A percentile compares a stretch with the other conserved stretches of the same genome.
These are phyloP conservation scores for Euphorbia lathyris DNA, from an alignment of 345 rosid genomes.

Conservation along the genomic window DNA sequence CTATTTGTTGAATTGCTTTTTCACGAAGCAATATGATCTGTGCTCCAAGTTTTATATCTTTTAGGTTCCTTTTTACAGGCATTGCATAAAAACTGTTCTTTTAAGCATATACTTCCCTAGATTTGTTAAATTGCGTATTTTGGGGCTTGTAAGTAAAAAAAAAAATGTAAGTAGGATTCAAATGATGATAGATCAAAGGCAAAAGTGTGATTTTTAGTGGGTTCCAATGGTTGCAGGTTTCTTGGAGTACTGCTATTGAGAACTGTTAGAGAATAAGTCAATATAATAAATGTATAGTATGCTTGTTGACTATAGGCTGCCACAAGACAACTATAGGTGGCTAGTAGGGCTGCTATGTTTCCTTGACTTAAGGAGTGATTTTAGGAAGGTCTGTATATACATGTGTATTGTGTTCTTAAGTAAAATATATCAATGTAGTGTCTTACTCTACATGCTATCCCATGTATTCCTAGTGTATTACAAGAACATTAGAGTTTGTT, in stretches of 20 bases:
- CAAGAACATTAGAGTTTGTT: background rate
- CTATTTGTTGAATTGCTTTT: background rate
- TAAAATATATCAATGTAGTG: too few species aligned
- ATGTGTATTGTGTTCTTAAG: too few species aligned
- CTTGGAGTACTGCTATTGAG: background rate
- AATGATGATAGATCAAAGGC: background rate
- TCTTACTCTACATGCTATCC: too few species aligned
- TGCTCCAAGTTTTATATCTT: background rate
- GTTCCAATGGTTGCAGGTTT: background rate
- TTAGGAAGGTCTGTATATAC: too few species aligned
- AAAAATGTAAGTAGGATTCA: background rate
- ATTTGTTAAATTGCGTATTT: background rate
- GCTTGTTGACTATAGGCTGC: too few species aligned
- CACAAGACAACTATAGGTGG: too few species aligned
- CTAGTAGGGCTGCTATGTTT: too few species aligned
- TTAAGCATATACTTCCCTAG: background rate
- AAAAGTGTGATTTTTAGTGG: background rate
- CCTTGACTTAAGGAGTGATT: too few species aligned
- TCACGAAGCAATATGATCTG: background rate
- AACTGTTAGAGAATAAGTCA: too few species aligned
- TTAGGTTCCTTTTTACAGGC: background rate
- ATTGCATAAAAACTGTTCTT: background rate
- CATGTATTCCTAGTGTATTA: too few species aligned
- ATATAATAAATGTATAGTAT: too few species aligned
- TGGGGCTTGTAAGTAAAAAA: background rate